A percentile compares a stretch with the other conserved stretches of the same genome.
These are phyloP conservation scores for Neurospora crassa DNA, from an alignment of 2,329 filamentous ascomycete genomes.

Conservation along the genomic window DNA sequence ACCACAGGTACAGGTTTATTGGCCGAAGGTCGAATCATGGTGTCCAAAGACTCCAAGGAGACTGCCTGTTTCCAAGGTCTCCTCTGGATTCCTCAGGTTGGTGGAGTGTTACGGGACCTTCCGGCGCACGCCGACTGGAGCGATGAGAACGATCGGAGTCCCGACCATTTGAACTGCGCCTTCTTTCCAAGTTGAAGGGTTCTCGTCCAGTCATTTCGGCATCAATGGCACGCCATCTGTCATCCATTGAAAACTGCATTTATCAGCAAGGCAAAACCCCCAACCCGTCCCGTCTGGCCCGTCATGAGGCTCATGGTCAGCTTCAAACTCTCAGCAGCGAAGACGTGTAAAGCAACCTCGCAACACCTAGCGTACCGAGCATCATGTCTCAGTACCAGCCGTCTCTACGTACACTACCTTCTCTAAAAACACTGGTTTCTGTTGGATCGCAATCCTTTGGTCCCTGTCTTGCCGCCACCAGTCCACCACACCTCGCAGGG, in stretches of 20 bases:
- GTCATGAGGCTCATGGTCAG: not conserved
- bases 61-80: not conserved
- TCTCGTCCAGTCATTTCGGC: not conserved
- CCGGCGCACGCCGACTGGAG: conserved; percentile 1
- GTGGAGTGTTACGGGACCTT: conserved; percentile 6
- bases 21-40: not conserved
- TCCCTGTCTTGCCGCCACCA: not conserved
- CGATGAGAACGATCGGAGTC: not conserved
- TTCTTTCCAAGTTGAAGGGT: not conserved
- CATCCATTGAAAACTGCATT: not conserved
- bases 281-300: not conserved
- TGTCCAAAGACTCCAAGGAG: not conserved
- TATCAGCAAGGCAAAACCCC: not conserved
- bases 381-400: not conserved
- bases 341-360: not conserved
- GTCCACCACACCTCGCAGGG: not conserved
- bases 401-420: not conserved
- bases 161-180: not conserved
- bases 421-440: not conserved
- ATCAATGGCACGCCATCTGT: not conserved
- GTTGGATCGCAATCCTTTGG: not conserved
- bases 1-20: not conserved
- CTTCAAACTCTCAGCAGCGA: not conserved
- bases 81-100: not conserved
- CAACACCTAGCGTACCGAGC: not conserved